Evolutionary conservation across 2,329 filamentous ascomycete genomes (phyloP).

Genomic region (Ophiosphaerella korrae): DNA sequence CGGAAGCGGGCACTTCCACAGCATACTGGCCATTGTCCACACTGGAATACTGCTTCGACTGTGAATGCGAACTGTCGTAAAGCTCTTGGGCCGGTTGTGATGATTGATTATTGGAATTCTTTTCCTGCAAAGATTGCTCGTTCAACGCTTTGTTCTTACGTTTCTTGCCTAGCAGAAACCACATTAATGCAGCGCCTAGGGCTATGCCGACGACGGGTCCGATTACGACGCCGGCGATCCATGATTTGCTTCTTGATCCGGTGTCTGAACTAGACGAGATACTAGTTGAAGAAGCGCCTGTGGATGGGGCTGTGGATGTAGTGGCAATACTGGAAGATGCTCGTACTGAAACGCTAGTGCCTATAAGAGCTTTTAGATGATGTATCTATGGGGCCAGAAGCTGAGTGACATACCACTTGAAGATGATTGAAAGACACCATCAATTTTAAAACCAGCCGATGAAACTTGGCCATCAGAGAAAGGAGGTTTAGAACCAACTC

Average conservation of each 20-base stretch:
- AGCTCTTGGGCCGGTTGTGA: no score
- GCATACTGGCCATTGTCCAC: no score
- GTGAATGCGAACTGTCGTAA: no score
- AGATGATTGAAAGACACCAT: no score
- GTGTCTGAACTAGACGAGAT: neutral
- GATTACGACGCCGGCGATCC: constrained; percentile 19
- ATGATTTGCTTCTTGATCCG: constrained; percentile 11
- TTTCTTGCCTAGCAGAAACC: constrained; percentile 3
- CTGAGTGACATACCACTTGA: no score
- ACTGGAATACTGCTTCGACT: no score
- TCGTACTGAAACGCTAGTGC: constrained; percentile 2
- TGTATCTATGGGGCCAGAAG: neutral
- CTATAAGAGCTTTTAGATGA: constrained; percentile 4
- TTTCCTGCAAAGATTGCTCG: no score
- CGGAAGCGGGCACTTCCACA: no score
- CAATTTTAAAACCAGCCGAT: no score
- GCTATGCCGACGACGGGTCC: constrained; percentile 15
- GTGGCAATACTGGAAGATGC: constrained; percentile 8
- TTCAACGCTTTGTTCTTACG: no score
- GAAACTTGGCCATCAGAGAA: constrained; percentile 3
- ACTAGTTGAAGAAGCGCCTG: no score
- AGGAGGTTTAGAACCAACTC: constrained; percentile 9
- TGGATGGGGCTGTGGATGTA: neutral
- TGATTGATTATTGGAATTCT: no score
- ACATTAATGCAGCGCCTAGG: constrained; percentile 14